Evolutionary conservation across 2,329 filamentous ascomycete genomes (phyloP), one percentile per base, ranked within the genome.

Genomic region (Paracoccidioides brasiliensis): DNA sequence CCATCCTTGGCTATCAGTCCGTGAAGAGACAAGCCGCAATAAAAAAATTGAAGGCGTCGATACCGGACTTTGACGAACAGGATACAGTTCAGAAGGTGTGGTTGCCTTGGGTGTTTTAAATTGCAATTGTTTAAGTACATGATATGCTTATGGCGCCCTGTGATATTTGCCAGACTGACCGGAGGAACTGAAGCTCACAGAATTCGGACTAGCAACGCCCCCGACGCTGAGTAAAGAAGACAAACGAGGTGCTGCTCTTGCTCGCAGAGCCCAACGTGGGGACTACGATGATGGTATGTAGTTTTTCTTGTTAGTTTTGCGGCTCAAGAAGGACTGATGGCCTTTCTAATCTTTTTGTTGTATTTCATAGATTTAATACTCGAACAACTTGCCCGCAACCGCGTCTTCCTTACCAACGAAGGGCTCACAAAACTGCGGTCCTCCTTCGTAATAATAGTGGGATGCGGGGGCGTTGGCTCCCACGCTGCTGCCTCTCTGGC

Each of bases 391-490:
- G 90, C 91, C 1, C 84, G 93, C 52, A 97, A 96, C 69, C 82
- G 88, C 54, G 90, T 93, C 35, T 98, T 98, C 67, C 81, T 98
- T 9, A 88, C 81, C 12, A 83, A 91, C 35, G 83, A 84, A 6
- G 93, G 93, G 0, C 80, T 98, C 9, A 75, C 78, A 14, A 89
- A 86, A 66, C 80, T 98, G 35, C 86, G 91, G 10, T 77, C 80
- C 49, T 81, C 91, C 0, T 95, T 94, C 65, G 81, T 98, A 49
- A 79, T 97, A 42, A 81, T 98, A 1, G 90, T 98, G 9, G 93
- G 93, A 3, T 91, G 90, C 62, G 93, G 93, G 60, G 93, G 93
- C 44, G 93, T 98, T 4, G 93, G 93, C 48, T 96, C 90, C 5
- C 94, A 98, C 74, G 90, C 88, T 59, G 81, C 85, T 4, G 85